Evolutionary conservation across 768 basidiomycete genomes (phyloP).

Genomic region (Tricholoma bakamatsutake): DNA sequence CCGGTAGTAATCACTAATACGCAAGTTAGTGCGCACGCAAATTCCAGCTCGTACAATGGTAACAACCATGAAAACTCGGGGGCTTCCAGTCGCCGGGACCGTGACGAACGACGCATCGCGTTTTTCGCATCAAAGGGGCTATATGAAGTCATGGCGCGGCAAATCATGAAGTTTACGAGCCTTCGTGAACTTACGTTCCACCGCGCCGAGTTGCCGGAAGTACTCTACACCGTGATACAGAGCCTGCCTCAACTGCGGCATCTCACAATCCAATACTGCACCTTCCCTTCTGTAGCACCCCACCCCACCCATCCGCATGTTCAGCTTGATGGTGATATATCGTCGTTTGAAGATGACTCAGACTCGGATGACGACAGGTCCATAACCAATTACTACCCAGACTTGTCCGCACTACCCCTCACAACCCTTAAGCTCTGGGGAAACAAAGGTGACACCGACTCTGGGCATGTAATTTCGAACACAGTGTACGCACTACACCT

Average conservation of each 20-base stretch:
- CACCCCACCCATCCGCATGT: conserved; percentile 3
- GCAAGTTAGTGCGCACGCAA: background rate
- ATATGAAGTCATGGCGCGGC: conserved; percentile 9
- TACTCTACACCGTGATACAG: conserved; percentile 30
- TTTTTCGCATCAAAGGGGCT: conserved; percentile 9
- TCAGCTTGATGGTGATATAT: background rate
- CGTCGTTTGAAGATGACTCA: background rate
- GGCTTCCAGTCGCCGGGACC: background rate
- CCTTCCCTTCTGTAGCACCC: conserved; percentile 17
- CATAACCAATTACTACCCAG: background rate
- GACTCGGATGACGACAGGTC: background rate
- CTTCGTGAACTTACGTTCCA: conserved; percentile 32
- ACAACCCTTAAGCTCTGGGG: conserved; percentile 35
- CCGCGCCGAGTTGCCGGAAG: conserved; percentile 29
- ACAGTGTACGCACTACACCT: conserved; percentile 22
- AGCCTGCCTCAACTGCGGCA: conserved; percentile 29
- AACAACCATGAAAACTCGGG: background rate
- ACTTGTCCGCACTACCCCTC: conserved; percentile 32
- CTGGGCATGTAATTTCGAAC: conserved; percentile 2
- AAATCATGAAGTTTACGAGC: conserved; percentile 23
- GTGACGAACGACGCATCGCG: background rate
- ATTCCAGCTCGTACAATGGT: background rate
- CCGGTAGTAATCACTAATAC: background rate
- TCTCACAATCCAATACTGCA: conserved; percentile 37
- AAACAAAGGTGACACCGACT: conserved; percentile 23